phyloP scores from a whole-genome alignment of 176 grass and related monocot species.

The Zoysia japonica region DNA sequence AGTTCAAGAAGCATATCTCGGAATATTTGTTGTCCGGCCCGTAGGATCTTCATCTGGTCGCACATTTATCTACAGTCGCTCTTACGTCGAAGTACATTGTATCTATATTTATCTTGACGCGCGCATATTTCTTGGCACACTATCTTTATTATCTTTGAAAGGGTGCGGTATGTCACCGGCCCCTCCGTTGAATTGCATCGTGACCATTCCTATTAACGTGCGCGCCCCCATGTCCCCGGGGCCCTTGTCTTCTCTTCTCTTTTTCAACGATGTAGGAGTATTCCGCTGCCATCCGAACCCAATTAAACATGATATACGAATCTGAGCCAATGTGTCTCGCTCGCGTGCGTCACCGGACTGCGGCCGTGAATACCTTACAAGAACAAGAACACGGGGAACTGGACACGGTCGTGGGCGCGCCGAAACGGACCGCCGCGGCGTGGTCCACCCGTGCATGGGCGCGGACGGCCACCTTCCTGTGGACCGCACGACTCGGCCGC shows the following conservation, averaged over 20 bases:
- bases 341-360: not conserved
- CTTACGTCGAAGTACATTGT: too few species aligned
- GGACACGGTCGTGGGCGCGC: slow-evolving; percentile 7
- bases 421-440: slow-evolving; percentile 40
- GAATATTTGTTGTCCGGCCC: too few species aligned
- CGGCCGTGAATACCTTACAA: not conserved
- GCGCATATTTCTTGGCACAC: too few species aligned
- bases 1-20: not conserved
- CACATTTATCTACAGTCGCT: too few species aligned
- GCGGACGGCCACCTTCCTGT: not conserved
- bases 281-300: not conserved
- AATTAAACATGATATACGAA: too few species aligned
- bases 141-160: too few species aligned
- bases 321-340: too few species aligned
- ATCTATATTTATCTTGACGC: too few species aligned
- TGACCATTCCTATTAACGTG: not conserved
- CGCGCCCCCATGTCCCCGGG: not conserved
- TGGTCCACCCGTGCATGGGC: slow-evolving; percentile 5
- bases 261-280: not conserved
- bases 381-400: not conserved
- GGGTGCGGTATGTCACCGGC: too few species aligned
- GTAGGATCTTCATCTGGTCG: too few species aligned
- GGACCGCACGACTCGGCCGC: slow-evolving; percentile 17
- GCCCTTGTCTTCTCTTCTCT: not conserved
- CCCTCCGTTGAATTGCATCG: too few species aligned